These are phyloP conservation scores for Eucalyptus curtisii DNA, from an alignment of 345 rosid genomes.

Conservation along the genomic window DNA sequence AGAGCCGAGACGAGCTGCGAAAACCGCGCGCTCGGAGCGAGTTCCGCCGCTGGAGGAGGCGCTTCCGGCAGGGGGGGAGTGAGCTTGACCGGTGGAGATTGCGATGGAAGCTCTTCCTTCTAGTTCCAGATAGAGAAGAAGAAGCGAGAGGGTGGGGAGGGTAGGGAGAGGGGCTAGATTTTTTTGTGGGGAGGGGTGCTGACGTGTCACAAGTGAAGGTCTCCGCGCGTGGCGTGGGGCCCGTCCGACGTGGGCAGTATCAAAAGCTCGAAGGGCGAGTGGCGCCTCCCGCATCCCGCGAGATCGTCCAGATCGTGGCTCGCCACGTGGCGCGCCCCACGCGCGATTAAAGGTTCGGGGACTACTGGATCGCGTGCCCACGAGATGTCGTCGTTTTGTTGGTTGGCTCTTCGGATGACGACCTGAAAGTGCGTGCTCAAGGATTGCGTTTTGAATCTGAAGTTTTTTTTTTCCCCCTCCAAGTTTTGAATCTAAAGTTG, in stretches of 20 bases:
- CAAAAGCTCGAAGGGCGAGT: slow-evolving; percentile 16
- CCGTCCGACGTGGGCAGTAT: slow-evolving; percentile 25
- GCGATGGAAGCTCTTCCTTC: background rate
- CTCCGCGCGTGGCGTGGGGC: background rate
- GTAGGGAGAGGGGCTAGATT: slow-evolving; percentile 13
- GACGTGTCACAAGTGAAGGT: slow-evolving; percentile 28
- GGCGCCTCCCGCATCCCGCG: background rate
- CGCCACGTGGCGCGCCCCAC: background rate
- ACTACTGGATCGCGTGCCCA: background rate
- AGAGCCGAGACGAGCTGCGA: background rate
- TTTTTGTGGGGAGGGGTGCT: slow-evolving; percentile 1
- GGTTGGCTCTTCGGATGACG: background rate
- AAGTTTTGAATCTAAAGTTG: background rate
- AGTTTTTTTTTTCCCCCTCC: too few species aligned
- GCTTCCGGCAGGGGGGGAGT: background rate
- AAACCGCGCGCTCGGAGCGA: background rate
- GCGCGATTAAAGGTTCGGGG: background rate
- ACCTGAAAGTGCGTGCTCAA: background rate
- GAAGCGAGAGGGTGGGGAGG: background rate
- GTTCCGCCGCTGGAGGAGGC: background rate
- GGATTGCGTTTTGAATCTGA: background rate
- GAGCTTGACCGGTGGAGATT: background rate
- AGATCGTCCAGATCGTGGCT: background rate
- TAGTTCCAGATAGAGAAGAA: background rate
- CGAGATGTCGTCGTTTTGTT: background rate